Base-by-base conservation (phyloP, 345 rosid species). In the Iberis pinnata region DNA sequence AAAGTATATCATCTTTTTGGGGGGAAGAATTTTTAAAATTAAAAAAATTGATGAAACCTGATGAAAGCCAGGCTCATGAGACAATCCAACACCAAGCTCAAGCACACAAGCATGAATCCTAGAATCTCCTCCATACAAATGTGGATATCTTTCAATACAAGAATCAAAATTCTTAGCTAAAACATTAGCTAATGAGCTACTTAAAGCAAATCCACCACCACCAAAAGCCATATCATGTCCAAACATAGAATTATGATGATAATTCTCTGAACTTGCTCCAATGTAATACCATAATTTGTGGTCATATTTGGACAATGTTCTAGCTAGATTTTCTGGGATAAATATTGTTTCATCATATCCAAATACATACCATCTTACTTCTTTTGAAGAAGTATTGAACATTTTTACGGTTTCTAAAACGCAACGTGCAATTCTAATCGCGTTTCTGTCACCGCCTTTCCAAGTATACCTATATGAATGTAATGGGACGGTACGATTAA, bases 31-130 rank as follows among this genome's bases (percentile, higher is more conserved):
- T n/a, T n/a, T n/a, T n/a, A n/a, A n/a, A n/a, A n/a, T n/a, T n/a
- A n/a, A n/a, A n/a, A n/a, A n/a, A n/a, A n/a, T n/a, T n/a, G n/a
- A n/a, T n/a, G n/a, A n/a, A n/a, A 89, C 95, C 97, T 89, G 95
- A 77, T 87, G 98, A 59, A 90, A 90, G 32, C 98, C 96, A 7
- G 96, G 86, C 54, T 90, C 98, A 13, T 46, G 77, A 14, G 87
- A 76, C 57, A 80, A 57, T 17, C 76, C 76, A 12, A 90, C 74
- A 4, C 98, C 92, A 13, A 90, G 95, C 77, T 90, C 98, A 7
- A 82, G 66, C 56, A 87, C 69, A 73, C 98, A 90, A 49, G 76
- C 70, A 52, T 71, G 76, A 47, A 87, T 33, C 54, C 98, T 71
- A 12, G 85, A 62, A 56, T 87, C 98, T 11, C 92, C 83, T 42